These are phyloP conservation scores for Ceratocystis destructans DNA, from an alignment of 2,329 filamentous ascomycete genomes.

Conservation along the genomic window DNA sequence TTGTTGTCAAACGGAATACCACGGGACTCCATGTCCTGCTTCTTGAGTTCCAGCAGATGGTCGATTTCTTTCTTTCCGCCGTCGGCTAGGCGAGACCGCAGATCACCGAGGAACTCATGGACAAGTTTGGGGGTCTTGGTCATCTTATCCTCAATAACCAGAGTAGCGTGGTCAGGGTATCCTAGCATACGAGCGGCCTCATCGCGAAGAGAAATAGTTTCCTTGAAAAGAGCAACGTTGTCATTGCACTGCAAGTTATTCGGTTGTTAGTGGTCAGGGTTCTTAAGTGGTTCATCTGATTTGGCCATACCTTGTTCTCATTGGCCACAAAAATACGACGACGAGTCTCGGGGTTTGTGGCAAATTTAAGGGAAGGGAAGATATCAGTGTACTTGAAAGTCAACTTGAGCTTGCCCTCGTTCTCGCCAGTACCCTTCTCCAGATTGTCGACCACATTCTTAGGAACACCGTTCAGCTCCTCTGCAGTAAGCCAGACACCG, in stretches of 20 bases:
- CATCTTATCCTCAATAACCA: conserved; percentile 74
- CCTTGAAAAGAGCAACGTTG: conserved; percentile 60
- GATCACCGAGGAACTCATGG: conserved; percentile 56
- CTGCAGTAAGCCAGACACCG: conserved; percentile 62
- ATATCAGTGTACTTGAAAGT: conserved; percentile 76
- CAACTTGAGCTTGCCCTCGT: conserved; percentile 60
- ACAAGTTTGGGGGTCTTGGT: conserved; percentile 62
- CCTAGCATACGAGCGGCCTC: conserved; percentile 65
- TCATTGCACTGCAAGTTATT: conserved; percentile 39
- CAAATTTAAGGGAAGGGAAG: conserved; percentile 66
- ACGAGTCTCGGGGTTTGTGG: conserved; percentile 53
- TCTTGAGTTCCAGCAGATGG: conserved; percentile 61
- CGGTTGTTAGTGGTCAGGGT: conserved; percentile 4
- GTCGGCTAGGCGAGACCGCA: conserved; percentile 51
- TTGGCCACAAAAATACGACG: conserved; percentile 58
- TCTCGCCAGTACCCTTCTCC: conserved; percentile 57
- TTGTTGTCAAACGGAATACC: conserved; percentile 48
- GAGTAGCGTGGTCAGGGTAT: conserved; percentile 62
- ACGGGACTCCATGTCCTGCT: conserved; percentile 49
- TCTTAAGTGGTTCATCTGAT: not conserved
- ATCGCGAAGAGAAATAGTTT: conserved; percentile 60
- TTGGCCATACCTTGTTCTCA: conserved; percentile 53
- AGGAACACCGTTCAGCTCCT: conserved; percentile 64
- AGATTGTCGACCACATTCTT: conserved; percentile 52
- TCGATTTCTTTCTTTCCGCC: conserved; percentile 58